A percentile compares a stretch with the other conserved stretches of the same genome.
These are phyloP conservation scores for Wickerhamiella pararugosa DNA, from an alignment of 1,139 yeast species.

Conservation along the genomic window DNA sequence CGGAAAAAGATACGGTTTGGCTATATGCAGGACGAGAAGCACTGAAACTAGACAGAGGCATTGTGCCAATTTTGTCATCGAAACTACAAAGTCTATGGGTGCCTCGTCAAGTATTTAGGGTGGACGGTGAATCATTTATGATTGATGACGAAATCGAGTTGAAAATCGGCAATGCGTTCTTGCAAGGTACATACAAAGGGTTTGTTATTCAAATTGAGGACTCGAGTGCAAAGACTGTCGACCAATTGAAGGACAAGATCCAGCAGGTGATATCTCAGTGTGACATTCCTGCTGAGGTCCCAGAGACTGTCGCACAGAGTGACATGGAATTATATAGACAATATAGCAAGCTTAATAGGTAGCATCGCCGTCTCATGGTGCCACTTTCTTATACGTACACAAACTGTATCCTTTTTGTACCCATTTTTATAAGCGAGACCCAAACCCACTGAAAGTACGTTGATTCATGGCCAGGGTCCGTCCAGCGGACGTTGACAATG, in stretches of 20 bases:
- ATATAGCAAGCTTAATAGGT: slow-evolving; percentile 4
- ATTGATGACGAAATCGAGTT: slow-evolving; percentile 26
- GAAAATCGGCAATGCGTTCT: slow-evolving; percentile 52
- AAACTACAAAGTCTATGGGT: slow-evolving; percentile 63
- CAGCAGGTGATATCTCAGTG: neutral
- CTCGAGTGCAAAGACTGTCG: neutral
- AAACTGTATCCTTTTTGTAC: no score
- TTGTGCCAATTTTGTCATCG: slow-evolving; percentile 23
- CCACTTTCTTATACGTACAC: neutral
- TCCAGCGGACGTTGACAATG: no score
- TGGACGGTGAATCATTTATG: slow-evolving; percentile 54
- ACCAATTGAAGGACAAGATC: neutral
- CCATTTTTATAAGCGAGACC: neutral
- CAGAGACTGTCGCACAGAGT: neutral
- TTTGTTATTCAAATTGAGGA: slow-evolving; percentile 30
- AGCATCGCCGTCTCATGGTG: no score
- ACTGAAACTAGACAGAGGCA: slow-evolving; percentile 22
- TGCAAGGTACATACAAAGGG: slow-evolving; percentile 65
- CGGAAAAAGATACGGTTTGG: slow-evolving; percentile 36
- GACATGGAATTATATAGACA: slow-evolving; percentile 1
- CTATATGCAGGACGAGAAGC: slow-evolving; percentile 34
- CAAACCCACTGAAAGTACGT: neutral
- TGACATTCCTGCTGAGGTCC: neutral
- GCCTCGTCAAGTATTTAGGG: slow-evolving; percentile 54
- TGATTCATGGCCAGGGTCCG: no score